phyloP scores from a whole-genome alignment of 73 alveolate species.

The Stentor roeselii region DNA sequence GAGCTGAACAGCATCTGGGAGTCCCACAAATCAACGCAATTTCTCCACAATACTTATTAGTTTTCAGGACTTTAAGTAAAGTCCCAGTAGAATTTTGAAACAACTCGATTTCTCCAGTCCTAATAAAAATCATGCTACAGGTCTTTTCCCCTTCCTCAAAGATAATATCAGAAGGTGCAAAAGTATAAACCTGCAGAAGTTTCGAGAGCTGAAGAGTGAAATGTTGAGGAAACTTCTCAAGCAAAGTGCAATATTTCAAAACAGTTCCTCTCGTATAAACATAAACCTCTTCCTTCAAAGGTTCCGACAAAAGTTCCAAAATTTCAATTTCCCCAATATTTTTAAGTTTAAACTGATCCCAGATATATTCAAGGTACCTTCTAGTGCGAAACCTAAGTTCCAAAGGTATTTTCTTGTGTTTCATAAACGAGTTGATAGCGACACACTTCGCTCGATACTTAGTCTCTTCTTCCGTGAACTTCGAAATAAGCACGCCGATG shows the following conservation, averaged over 20 bases:
- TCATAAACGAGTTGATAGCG: slow-evolving; percentile 65
- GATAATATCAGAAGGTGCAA: slow-evolving; percentile 69
- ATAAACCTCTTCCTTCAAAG: slow-evolving; percentile 55
- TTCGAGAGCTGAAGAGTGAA: slow-evolving; percentile 50
- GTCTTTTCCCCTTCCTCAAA: slow-evolving; percentile 58
- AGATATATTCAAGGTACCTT: slow-evolving; percentile 71
- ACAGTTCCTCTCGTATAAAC: slow-evolving; percentile 61
- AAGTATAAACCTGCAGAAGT: slow-evolving; percentile 53
- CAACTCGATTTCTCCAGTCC: slow-evolving; percentile 67
- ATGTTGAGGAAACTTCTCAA: slow-evolving; percentile 52
- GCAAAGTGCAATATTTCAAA: slow-evolving; percentile 50
- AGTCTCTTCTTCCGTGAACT: slow-evolving; percentile 50
- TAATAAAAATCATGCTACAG: slow-evolving; percentile 68
- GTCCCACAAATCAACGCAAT: slow-evolving; percentile 75
- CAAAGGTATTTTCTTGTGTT: slow-evolving; percentile 57
- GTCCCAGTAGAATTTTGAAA: slow-evolving; percentile 52
- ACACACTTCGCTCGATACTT: slow-evolving; percentile 67
- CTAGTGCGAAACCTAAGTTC: slow-evolving; percentile 67
- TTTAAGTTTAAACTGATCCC: slow-evolving; percentile 60
- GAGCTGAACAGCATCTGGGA: slow-evolving; percentile 69
- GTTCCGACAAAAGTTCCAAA: slow-evolving; percentile 55
- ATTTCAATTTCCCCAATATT: slow-evolving; percentile 76
- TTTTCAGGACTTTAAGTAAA: slow-evolving; percentile 43
- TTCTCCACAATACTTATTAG: slow-evolving; percentile 73
- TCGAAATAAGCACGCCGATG: slow-evolving; percentile 71